Conservation (phyloP, 192 early-diverging fungal species). For the Backusella tuberculispora region DNA sequence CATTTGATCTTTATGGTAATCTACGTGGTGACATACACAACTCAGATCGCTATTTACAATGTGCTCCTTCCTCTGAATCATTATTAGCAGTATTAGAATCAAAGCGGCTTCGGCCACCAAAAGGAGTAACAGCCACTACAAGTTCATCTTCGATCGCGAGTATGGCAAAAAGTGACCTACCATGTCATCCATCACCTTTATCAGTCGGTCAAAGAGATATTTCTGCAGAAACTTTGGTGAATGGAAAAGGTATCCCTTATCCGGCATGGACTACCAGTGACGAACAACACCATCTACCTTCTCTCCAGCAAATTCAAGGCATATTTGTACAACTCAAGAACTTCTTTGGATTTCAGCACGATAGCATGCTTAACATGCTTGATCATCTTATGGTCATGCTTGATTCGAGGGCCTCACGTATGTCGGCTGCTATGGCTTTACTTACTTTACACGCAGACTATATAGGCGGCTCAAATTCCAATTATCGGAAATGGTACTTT, state of each 20-base stretch:
- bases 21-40: slow-evolving; percentile 19
- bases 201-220: background rate
- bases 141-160: background rate
- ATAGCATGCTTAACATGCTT: slow-evolving; percentile 78
- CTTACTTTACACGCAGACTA: slow-evolving; percentile 80
- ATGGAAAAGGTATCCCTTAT: slow-evolving; percentile 24
- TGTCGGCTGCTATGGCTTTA: slow-evolving; percentile 71
- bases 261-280: slow-evolving; percentile 51
- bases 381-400: slow-evolving; percentile 80
- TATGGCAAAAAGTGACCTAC: background rate
- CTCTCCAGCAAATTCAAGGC: slow-evolving; percentile 68
- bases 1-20: slow-evolving; percentile 19
- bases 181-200: background rate
- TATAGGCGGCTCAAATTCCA: slow-evolving; percentile 80
- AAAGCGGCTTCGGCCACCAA: slow-evolving; percentile 39
- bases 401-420: slow-evolving; percentile 79
- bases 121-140: slow-evolving; percentile 5
- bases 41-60: slow-evolving; percentile 64
- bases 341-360: slow-evolving; percentile 79
- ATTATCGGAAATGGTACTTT: slow-evolving; percentile 89
- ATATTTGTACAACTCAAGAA: slow-evolving; percentile 71
- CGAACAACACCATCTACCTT: slow-evolving; percentile 63
- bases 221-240: slow-evolving; percentile 15
- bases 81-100: slow-evolving; percentile 71
- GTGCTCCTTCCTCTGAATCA: slow-evolving; percentile 73